Percentiles rank a stretch among this genome's conserved stretches.
phyloP scores from a whole-genome alignment of 2,329 filamentous ascomycete species.

The Trichoderma lentiforme region DNA sequence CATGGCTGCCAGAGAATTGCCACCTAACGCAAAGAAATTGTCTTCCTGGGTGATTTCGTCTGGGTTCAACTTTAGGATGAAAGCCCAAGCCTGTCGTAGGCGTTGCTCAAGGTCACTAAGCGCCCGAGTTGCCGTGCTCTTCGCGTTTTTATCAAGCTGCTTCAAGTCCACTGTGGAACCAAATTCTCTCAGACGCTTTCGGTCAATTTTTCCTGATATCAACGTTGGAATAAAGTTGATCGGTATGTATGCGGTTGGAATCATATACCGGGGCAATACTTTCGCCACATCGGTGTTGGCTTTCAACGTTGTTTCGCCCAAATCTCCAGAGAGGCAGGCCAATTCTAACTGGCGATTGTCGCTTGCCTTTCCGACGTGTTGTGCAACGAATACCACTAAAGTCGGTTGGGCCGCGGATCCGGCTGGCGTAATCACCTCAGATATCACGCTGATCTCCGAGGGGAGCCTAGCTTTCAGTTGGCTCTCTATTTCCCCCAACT shows the following conservation, averaged over 20 bases:
- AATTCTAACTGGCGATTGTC: not conserved
- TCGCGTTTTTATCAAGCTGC: not conserved
- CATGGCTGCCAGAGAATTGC: slow-evolving; percentile 46
- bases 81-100: not conserved
- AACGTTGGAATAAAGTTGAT: not conserved
- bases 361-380: not conserved
- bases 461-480: slow-evolving; percentile 31
- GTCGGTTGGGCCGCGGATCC: not conserved
- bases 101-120: not conserved
- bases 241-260: not conserved
- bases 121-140: slow-evolving; percentile 21
- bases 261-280: not conserved
- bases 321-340: not conserved
- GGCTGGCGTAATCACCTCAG: slow-evolving; percentile 30
- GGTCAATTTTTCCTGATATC: not conserved
- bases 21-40: slow-evolving; percentile 42
- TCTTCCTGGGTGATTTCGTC: slow-evolving; percentile 29
- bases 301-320: not conserved
- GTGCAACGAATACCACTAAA: not conserved
- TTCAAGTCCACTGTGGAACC: not conserved
- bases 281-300: not conserved
- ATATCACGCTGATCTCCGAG: slow-evolving; percentile 39
- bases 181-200: not conserved
- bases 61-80: not conserved
- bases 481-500: slow-evolving; percentile 24